Evolutionary conservation across 1,139 yeast species (phyloP), one percentile per base, ranked within the genome.

Genomic region (Suhomyces taliae): DNA sequence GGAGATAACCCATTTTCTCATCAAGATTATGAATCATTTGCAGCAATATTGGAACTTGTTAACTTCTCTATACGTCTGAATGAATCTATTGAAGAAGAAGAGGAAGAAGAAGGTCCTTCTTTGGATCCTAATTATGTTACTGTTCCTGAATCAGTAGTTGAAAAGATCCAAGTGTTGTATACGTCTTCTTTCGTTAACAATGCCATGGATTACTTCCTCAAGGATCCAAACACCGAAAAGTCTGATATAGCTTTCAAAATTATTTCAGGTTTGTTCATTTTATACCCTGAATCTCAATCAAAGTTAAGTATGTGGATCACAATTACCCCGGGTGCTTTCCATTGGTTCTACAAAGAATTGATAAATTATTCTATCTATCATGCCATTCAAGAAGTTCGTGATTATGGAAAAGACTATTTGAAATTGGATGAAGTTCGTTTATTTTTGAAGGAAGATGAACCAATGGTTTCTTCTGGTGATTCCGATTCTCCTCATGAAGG

Each of bases 301-400:
- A 66, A 64, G 45, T 57, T 74, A 15, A 70, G 73, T 51, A 68
- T 73, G 65, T 53, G 65, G 36, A 59, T 73, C 26, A 70, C 78
- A 5, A 62, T 73, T 11, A 59, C 66, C 2, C 74, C 76, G 0
- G 65, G 65, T 4, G 59, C 72, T 8, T 68, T 66, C 46, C 48
- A 53, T 27, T 65, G 70, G 68, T 59, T 72, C 44, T 69, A 53
- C 50, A 44, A 52, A 8, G 47, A 48, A 15, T 38, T 53, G 12
- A 36, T 34, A 10, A 29, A 27, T 9, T 40, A 43, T 48, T 49
- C 51, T 0, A 53, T 67, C 1, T 70, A 60, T 46, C 41, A 50
- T 24, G 41, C 41, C 2, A 31, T 46, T 8, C 43, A 46, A 33
- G 27, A 40, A 15, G 40, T 46, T 2, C 36, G n/a, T 34, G 27